Evolutionary conservation across 352 stramenopile species (phyloP).

Genomic region (Plasmopara halstedii): DNA sequence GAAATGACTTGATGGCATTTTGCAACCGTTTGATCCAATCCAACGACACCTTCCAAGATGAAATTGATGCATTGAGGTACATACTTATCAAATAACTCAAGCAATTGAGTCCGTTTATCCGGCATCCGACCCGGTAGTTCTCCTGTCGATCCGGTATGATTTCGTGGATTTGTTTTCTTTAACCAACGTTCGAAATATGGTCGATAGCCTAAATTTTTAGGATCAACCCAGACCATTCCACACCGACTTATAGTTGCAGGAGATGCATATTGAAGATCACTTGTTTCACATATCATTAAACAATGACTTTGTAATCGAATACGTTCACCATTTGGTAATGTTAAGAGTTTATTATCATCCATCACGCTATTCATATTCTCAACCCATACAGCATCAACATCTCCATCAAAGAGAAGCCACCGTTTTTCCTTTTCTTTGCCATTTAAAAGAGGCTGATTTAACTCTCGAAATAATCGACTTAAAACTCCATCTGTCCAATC

Average conservation of each 20-base stretch:
- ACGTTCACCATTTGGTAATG: slow-evolving; percentile 92
- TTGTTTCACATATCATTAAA: slow-evolving; percentile 93
- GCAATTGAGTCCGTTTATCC: background rate
- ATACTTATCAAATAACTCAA: slow-evolving; percentile 93
- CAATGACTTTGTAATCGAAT: slow-evolving; percentile 91
- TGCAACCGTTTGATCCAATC: slow-evolving; percentile 84
- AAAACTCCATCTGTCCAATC: slow-evolving; percentile 95
- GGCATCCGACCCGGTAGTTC: background rate
- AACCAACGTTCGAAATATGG: slow-evolving; percentile 94
- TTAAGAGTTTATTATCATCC: slow-evolving; percentile 96
- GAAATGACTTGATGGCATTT: slow-evolving; percentile 90
- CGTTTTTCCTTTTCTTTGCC: slow-evolving; percentile 91
- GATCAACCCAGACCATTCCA: slow-evolving; percentile 96
- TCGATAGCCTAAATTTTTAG: slow-evolving; percentile 92
- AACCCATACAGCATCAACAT: slow-evolving; percentile 95
- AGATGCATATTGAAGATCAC: slow-evolving; percentile 93
- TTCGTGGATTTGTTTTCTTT: slow-evolving; percentile 78
- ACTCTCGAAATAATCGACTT: slow-evolving; percentile 90
- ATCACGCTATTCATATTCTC: slow-evolving; percentile 98
- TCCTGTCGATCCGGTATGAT: background rate
- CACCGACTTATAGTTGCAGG: slow-evolving; percentile 93
- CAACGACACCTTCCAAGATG: slow-evolving; percentile 86
- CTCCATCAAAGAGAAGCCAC: slow-evolving; percentile 95
- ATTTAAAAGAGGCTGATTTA: slow-evolving; percentile 88
- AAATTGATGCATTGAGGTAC: slow-evolving; percentile 89